Evolutionary conservation across 1,284 basidiomycete species (phyloP).

Genomic region (Sanguinoderma infundibulare): DNA sequence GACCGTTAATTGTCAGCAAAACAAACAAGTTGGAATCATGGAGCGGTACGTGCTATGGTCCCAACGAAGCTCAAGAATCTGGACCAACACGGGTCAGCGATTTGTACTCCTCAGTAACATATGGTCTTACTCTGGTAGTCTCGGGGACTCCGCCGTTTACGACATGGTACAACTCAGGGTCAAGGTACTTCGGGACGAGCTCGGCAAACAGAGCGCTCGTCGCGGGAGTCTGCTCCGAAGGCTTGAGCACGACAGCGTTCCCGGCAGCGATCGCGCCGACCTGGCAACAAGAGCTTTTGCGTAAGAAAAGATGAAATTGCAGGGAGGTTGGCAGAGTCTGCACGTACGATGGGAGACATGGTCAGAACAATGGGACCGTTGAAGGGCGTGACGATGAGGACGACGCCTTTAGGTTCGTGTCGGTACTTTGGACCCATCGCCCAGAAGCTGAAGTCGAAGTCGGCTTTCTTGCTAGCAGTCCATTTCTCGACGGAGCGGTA

Average conservation of each 20-base stretch:
- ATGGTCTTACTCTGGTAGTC: slow-evolving; percentile 51
- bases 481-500: slow-evolving; percentile 76
- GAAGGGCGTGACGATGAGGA: slow-evolving; percentile 63
- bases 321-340: background rate
- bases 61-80: slow-evolving; percentile 83
- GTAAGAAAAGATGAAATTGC: background rate
- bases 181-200: slow-evolving; percentile 84
- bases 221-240: slow-evolving; percentile 78
- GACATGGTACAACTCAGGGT: slow-evolving; percentile 70
- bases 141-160: slow-evolving; percentile 81
- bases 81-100: background rate
- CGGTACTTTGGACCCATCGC: slow-evolving; percentile 62
- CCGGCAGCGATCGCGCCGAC: slow-evolving; percentile 84
- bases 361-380: slow-evolving; percentile 57
- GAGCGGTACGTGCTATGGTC: slow-evolving; percentile 71
- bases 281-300: slow-evolving; percentile 37
- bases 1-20: slow-evolving; percentile 2
- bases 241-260: slow-evolving; percentile 76
- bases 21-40: background rate
- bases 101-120: background rate
- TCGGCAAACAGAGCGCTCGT: slow-evolving; percentile 74
- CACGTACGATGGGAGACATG: slow-evolving; percentile 55
- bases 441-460: slow-evolving; percentile 59
- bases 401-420: slow-evolving; percentile 79
- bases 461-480: slow-evolving; percentile 68